Evolutionary conservation across 192 early-diverging fungal genomes (phyloP), one percentile per base, ranked within the genome.

Genomic region (Entomortierella parvispora): DNA sequence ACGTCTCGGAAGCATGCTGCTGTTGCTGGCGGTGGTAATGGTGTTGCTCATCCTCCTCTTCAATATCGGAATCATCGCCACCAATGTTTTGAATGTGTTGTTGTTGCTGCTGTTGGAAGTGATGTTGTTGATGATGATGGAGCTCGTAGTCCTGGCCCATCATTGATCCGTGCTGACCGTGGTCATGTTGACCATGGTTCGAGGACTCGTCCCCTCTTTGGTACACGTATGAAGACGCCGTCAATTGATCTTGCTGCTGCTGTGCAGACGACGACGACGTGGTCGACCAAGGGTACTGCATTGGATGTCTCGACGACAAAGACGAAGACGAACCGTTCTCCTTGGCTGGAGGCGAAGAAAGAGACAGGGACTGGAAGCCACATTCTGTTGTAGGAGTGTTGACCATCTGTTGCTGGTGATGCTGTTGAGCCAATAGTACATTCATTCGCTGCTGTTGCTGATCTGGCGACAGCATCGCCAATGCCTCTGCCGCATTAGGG

Each of bases 381-480:
- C 74, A 77, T 43, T 77, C 74, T 0, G 65, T 77, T 15, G 74
- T 77, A n/a, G 74, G 74, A 10, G 74, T 77, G 26, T 51, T 64
- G 23, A 64, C 74, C 31, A 68, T 52, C 4, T 28, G 33, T 23
- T 63, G 65, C 7, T 43, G 33, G 22, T 51, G 62, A 22, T 67
- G 72, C 6, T 72, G 70, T 25, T 72, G 70, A 20, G 70, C 61
- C 37, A 72, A 15, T 44, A 65, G 17, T 11, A 65, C 40, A 43
- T 68, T 68, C 50, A 64, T 49, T 22, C 62, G 65, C 47, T 68
- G 74, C 18, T 77, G 65, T 26, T 77, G 65, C 18, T 77, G 74
- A 3, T 66, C 55, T 12, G 56, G 55, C n/a, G 70, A 65, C 26
- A 72, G 57, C 0, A 12, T 37, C 11, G 58, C 29, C 5, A 53